A percentile compares a stretch with the other conserved stretches of the same genome.
phyloP scores from a whole-genome alignment of 306 rosid genomes.

The Fragaria vesca region DNA sequence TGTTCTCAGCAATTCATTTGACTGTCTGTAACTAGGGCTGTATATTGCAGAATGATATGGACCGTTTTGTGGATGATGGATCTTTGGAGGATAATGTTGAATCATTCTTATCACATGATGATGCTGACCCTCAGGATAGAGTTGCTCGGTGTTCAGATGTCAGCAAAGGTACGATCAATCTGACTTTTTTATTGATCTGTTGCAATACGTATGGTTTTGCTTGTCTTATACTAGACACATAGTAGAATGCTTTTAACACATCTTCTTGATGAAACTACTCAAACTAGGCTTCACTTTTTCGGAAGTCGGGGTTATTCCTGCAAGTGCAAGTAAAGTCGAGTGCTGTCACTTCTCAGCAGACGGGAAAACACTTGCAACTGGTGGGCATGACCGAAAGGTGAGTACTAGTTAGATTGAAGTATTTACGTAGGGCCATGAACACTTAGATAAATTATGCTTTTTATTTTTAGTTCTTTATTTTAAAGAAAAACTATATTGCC shows the following conservation, averaged over 20 bases:
- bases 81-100: conserved; percentile 55
- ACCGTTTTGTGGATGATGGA: conserved; percentile 54
- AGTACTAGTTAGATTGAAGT: conserved; percentile 14
- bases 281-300: conserved; percentile 43
- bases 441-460: not conserved
- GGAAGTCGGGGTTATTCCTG: conserved; percentile 46
- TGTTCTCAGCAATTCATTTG: conserved; percentile 17
- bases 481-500: conserved; percentile 3
- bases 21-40: conserved; percentile 17
- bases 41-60: conserved; percentile 53
- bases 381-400: conserved; percentile 82
- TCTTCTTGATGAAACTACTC: conserved; percentile 15
- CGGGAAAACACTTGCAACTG: conserved; percentile 86
- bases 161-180: conserved; percentile 47
- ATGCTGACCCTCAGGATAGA: conserved; percentile 38
- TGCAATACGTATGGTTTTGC: not conserved
- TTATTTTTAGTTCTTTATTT: not conserved
- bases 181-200: not conserved
- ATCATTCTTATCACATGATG: conserved; percentile 49
- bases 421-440: conserved; percentile 4
- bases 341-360: conserved; percentile 87
- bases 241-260: conserved; percentile 22
- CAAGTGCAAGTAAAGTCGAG: conserved; percentile 60
- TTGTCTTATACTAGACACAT: not conserved
- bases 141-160: conserved; percentile 39